These are phyloP conservation scores for Ophiocordyceps unilateralis DNA, from an alignment of 2,329 filamentous ascomycete species.

Conservation along the genomic window DNA sequence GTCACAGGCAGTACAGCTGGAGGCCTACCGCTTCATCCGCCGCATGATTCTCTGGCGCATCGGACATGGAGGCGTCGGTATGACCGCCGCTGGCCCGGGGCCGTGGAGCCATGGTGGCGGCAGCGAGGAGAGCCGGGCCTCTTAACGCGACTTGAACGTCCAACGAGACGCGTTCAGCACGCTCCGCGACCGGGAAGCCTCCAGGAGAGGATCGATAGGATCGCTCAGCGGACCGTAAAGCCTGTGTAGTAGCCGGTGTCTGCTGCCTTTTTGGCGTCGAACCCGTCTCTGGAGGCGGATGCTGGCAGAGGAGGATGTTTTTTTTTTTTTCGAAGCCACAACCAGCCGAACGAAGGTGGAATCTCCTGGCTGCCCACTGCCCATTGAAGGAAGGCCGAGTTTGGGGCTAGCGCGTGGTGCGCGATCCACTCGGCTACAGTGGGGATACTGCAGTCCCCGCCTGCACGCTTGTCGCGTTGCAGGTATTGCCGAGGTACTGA, in stretches of 20 bases:
- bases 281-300: slow-evolving; percentile 4
- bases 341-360: slow-evolving; percentile 11
- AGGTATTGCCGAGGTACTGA: not conserved
- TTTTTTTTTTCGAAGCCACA: slow-evolving; percentile 10
- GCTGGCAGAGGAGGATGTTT: slow-evolving; percentile 13
- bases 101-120: slow-evolving; percentile 41
- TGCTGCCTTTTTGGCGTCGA: slow-evolving; percentile 1
- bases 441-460: not conserved
- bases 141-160: slow-evolving; percentile 31
- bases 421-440: slow-evolving; percentile 4
- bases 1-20: not conserved
- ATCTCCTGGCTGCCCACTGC: slow-evolving; percentile 17
- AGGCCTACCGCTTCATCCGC: slow-evolving; percentile 30
- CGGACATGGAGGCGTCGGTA: slow-evolving; percentile 45
- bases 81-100: slow-evolving; percentile 35
- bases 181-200: not conserved
- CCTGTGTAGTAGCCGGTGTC: not conserved
- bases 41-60: slow-evolving; percentile 31
- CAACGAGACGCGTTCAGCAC: slow-evolving; percentile 26
- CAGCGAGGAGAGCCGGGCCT: slow-evolving; percentile 17
- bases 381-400: slow-evolving; percentile 14
- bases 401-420: slow-evolving; percentile 15
- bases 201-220: not conserved
- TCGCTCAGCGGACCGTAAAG: not conserved
- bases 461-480: not conserved